Percentiles rank a stretch among this genome's conserved stretches.
Evolutionary conservation across 2,329 filamentous ascomycete species (phyloP).

Genomic region (Herpotrichia juniperi): DNA sequence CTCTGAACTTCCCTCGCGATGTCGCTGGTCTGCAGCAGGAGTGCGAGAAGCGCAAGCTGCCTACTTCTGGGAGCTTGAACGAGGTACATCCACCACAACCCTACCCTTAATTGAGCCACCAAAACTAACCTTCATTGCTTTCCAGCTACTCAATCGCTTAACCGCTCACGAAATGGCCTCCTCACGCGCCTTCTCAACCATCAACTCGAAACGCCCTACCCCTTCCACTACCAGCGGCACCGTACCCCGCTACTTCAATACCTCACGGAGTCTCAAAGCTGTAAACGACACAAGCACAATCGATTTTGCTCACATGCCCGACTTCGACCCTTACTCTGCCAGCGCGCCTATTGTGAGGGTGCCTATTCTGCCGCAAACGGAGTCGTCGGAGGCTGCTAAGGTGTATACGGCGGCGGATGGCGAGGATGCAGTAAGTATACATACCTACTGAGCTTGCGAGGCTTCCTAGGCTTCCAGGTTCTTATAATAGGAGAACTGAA

Average conservation of each 20-base stretch:
- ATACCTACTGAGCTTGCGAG: not conserved
- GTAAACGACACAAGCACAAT: conserved; percentile 65
- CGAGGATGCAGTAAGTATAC: conserved; percentile 25
- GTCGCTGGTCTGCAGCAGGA: conserved; percentile 58
- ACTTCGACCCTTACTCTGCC: conserved; percentile 51
- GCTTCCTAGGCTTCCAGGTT: not conserved
- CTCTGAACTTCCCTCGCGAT: conserved; percentile 57
- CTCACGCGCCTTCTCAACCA: conserved; percentile 61
- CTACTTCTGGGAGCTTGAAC: conserved; percentile 53
- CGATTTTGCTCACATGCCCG: conserved; percentile 67
- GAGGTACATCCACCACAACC: conserved; percentile 48
- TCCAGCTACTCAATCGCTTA: conserved; percentile 58
- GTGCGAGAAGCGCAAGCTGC: conserved; percentile 57
- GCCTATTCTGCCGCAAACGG: conserved; percentile 53
- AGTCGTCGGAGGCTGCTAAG: conserved; percentile 13
- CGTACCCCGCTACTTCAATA: conserved; percentile 64
- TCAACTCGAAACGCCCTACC: conserved; percentile 51
- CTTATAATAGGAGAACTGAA: no score
- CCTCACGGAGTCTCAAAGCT: conserved; percentile 61
- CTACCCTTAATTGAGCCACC: conserved; percentile 4
- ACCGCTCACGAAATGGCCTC: conserved; percentile 60
- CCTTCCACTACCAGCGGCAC: conserved; percentile 33
- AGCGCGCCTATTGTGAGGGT: conserved; percentile 51
- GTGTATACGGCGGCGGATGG: conserved; percentile 21
- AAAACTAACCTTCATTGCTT: conserved; percentile 7